Conservation (phyloP, 257 asterid species). For the Nicotiana otophora region DNA sequence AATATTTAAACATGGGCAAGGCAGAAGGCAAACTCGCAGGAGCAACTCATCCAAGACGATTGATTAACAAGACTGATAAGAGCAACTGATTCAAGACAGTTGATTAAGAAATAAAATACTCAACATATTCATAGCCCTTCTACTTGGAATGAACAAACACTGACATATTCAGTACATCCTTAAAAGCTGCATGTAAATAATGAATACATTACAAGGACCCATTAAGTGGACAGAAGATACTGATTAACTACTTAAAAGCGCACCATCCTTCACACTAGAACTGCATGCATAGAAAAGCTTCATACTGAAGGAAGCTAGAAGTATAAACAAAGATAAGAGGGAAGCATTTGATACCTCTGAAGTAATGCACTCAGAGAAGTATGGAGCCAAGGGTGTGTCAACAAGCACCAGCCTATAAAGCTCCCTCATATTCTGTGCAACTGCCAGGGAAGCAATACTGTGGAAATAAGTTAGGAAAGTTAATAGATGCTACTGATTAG, state of each 20-base stretch:
- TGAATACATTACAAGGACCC: not conserved
- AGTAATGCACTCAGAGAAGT: constrained; percentile 85
- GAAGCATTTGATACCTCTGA: constrained; percentile 54
- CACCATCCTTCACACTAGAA: not conserved
- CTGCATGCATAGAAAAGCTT: not conserved
- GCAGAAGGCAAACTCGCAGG: not conserved
- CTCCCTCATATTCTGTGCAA: constrained; percentile 93
- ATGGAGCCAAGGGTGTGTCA: constrained; percentile 90
- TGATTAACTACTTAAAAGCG: not conserved
- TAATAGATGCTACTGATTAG: not conserved
- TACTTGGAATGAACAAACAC: not conserved
- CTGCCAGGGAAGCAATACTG: constrained; percentile 85
- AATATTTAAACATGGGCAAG: not conserved
- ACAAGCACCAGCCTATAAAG: constrained; percentile 88
- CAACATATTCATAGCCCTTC: not conserved
- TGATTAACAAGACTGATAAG: not conserved
- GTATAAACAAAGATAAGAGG: not conserved
- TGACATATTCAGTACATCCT: not conserved
- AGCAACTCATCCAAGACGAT: not conserved
- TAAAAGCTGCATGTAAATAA: not conserved
- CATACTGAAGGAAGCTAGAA: not conserved
- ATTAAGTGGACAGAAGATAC: not conserved
- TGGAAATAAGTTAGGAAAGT: constrained; percentile 4
- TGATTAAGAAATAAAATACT: not conserved
- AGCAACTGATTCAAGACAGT: not conserved